These are phyloP conservation scores for Fusarium anthophilum DNA, from an alignment of 2,329 filamentous ascomycete species.

Conservation along the genomic window DNA sequence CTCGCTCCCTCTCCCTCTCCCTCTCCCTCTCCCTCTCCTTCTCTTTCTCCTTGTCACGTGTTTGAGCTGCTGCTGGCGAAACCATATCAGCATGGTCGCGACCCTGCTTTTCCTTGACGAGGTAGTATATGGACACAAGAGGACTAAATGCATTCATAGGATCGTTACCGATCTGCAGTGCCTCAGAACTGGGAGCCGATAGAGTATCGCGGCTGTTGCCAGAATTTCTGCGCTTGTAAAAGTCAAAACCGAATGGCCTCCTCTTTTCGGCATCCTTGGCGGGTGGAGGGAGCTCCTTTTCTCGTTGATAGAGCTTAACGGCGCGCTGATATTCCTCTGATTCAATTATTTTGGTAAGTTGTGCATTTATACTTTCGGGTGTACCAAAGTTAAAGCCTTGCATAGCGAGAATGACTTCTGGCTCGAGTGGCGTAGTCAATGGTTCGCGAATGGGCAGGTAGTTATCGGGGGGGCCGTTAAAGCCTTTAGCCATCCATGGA, in stretches of 20 bases:
- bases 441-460: conserved; percentile 86
- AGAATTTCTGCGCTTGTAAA: conserved; percentile 95
- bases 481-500: conserved; percentile 96
- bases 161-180: conserved; percentile 82
- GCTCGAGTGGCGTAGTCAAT: conserved; percentile 83
- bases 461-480: conserved; percentile 86
- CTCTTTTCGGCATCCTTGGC: conserved; percentile 79
- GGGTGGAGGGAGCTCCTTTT: conserved; percentile 67
- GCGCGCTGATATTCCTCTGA: conserved; percentile 94
- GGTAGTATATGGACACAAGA: conserved; percentile 91
- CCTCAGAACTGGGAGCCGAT: conserved; percentile 83
- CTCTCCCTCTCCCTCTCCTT: conserved; percentile 43
- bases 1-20: conserved; percentile 43
- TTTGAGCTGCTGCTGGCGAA: conserved; percentile 57
- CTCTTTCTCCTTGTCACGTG: conserved; percentile 48
- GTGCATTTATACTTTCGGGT: conserved; percentile 81
- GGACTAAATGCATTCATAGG: conserved; percentile 94
- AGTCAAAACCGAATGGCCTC: conserved; percentile 89
- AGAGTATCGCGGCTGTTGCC: conserved; percentile 89
- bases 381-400: conserved; percentile 97
- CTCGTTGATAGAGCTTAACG: conserved; percentile 74
- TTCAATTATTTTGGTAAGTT: conserved; percentile 86
- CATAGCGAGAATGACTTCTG: conserved; percentile 89
- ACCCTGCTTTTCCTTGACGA: conserved; percentile 94
- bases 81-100: conserved; percentile 66